Evolutionary conservation across 2,329 filamentous ascomycete species (phyloP), one percentile per base, ranked within the genome.

Genomic region (Xylaria sp.): DNA sequence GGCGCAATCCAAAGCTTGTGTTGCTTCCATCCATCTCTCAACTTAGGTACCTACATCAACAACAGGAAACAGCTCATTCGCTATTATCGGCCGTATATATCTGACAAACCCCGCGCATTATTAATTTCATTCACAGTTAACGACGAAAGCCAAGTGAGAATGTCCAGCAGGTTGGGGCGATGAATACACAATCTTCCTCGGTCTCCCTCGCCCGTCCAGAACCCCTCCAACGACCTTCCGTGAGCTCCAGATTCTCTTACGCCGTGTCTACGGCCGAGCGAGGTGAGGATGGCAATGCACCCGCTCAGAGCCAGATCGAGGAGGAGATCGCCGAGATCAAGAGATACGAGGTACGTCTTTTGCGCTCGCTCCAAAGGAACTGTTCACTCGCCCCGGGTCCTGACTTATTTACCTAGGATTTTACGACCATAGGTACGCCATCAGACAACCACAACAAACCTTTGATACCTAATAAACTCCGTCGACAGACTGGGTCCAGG

Each of bases 241-340:
- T 91, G 78, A 83, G 82, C 78, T 89, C 88, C 72, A 86, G 92
- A 67, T 83, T 93, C 58, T 90, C 90, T 52, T 91, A 90, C 68
- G 88, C 89, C 41, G 84, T 92, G 65, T 91, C 90, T 63, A 87
- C 81, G 69, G 85, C 84, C 68, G 91, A 93, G 78, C 85, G 85
- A 70, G 90, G 89, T 69, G 86, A 90, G 67, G 81, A 84, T 67
- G 81, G 81, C 20, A 82, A 82, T 68, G 80, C 78, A 12, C 84
- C 84, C 32, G 88, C 85, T 63, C 88, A 92, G 75, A 87, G 90
- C 69, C 89, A 91, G 70, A 93, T 97, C 72, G 92, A 94, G 69
- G 94, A 98, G 77, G 96, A 99, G 82, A 97, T 99, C 77, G 94
- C 92, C 30, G 92, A 97, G 83, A 98, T 99, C 79, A 97, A 97